phyloP scores from a whole-genome alignment of 2,329 filamentous ascomycete genomes.

The Colletotrichum limetticola region DNA sequence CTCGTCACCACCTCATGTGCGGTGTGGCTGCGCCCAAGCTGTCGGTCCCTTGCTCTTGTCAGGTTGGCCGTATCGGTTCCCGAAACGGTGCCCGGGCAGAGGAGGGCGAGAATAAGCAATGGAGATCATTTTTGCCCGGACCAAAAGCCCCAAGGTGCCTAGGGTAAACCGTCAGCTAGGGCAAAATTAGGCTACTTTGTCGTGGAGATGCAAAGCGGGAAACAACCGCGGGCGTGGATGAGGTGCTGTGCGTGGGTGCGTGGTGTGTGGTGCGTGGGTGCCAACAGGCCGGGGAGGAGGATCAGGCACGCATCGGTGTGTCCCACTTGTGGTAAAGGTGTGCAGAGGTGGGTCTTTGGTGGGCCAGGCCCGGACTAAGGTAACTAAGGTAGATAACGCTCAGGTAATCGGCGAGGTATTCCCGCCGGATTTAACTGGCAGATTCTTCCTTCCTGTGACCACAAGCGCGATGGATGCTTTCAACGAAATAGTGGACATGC shows the following conservation, averaged over 20 bases:
- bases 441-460: not conserved
- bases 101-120: slow-evolving; percentile 22
- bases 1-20: no score
- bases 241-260: not conserved
- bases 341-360: slow-evolving; percentile 1
- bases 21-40: not conserved
- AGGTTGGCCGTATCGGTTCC: not conserved
- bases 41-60: not conserved
- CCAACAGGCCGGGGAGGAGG: not conserved
- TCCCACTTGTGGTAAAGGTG: not conserved
- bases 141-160: not conserved
- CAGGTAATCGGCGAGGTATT: slow-evolving; percentile 12
- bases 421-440: not conserved
- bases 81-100: slow-evolving; percentile 13
- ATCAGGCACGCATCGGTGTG: slow-evolving; percentile 9
- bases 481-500: not conserved
- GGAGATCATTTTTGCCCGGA: slow-evolving; percentile 11
- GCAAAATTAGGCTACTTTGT: slow-evolving; percentile 14
- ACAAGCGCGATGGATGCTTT: not conserved
- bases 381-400: slow-evolving; percentile 1
- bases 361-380: not conserved
- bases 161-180: not conserved
- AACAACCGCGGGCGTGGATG: not conserved
- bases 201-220: slow-evolving; percentile 10
- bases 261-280: no score